Conservation (phyloP, 352 stramenopile species). For the Phytopythium oedochilum region DNA sequence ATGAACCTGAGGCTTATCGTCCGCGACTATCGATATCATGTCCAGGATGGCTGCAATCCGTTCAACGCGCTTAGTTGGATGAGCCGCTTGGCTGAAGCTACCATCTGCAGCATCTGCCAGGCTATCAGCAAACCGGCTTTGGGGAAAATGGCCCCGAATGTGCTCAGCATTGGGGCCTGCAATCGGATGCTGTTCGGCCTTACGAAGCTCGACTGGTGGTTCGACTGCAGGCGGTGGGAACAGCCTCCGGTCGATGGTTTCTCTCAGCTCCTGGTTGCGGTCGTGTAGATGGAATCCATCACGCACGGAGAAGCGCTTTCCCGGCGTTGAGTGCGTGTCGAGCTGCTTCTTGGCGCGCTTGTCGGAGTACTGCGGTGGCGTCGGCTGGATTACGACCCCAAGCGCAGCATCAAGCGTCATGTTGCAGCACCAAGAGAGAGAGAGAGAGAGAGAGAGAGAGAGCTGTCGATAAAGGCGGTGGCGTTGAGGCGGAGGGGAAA, state of each 20-base stretch:
- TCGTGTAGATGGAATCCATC: conserved; percentile 71
- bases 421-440: too few relatives aligned
- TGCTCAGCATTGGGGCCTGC: neutral
- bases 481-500: too few relatives aligned
- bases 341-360: neutral
- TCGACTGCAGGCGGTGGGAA: neutral
- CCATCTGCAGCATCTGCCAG: neutral
- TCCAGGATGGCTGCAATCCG: conserved; percentile 4
- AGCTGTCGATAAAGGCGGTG: too few relatives aligned
- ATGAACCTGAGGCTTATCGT: neutral
- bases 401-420: neutral
- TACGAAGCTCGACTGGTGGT: neutral
- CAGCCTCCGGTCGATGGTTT: conserved; percentile 36
- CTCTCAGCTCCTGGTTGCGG: conserved; percentile 40
- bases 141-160: neutral
- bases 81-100: neutral
- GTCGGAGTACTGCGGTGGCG: neutral
- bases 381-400: neutral
- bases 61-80: neutral
- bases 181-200: conserved; percentile 10
- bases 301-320: conserved; percentile 56
- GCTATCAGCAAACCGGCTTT: neutral
- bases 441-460: too few relatives aligned
- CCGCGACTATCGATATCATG: neutral
- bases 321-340: neutral